These are phyloP conservation scores for Pestalotiopsis sp. DNA, from an alignment of 2,329 filamentous ascomycete species.

Conservation along the genomic window DNA sequence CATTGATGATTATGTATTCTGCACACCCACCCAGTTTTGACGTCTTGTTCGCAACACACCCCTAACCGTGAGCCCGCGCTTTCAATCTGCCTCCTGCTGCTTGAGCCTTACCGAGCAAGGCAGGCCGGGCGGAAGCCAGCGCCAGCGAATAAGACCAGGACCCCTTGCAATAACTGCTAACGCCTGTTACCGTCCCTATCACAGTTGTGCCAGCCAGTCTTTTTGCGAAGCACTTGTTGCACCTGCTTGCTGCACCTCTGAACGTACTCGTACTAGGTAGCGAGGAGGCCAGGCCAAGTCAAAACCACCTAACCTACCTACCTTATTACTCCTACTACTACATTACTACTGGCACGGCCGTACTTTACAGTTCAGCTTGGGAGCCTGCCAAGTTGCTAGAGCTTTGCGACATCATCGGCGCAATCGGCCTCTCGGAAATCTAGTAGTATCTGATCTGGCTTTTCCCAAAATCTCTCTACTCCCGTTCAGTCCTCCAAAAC, in stretches of 20 bases:
- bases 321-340: neutral
- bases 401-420: slow-evolving; percentile 5
- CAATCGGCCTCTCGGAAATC: slow-evolving; percentile 3
- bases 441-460: neutral
- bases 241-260: neutral
- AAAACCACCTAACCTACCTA: neutral
- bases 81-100: neutral
- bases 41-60: neutral
- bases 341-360: neutral
- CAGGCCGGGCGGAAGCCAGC: slow-evolving; percentile 7
- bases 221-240: neutral
- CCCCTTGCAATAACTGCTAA: neutral
- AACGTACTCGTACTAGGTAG: neutral
- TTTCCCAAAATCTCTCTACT: neutral
- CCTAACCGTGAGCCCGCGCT: neutral
- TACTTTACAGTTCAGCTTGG: slow-evolving; percentile 13
- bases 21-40: neutral
- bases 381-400: neutral
- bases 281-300: neutral
- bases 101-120: slow-evolving; percentile 18
- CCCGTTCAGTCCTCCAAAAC: neutral
- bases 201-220: slow-evolving; percentile 1
- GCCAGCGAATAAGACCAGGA: slow-evolving; percentile 5
- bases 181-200: neutral
- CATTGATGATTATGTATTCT: neutral